Base-by-base conservation (phyloP, 768 basidiomycete genomes). In the Rhodocollybia butyracea region DNA sequence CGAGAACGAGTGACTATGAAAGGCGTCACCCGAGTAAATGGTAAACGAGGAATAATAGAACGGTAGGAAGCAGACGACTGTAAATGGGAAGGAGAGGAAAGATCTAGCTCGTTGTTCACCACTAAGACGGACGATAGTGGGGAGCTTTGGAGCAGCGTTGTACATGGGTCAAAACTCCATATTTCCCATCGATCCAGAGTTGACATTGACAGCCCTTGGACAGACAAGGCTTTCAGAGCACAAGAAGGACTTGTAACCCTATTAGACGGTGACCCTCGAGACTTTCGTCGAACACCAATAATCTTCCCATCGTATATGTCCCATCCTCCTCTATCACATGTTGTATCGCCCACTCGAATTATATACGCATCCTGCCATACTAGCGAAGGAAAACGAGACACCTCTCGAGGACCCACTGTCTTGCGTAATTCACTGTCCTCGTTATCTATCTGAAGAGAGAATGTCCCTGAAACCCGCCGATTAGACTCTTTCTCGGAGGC, bases 171-270 rank as follows among this genome's bases (percentile, higher is more conserved):
- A 61, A 89, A 86, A 36, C 75, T 78, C 91, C 91, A 94, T 27
- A 88, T 60, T 60, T 94, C 90, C 91, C 91, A 94, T 52, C 91
- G 75, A 55, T 91, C 88, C 38, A 93, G 68, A 24, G 84, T 85
- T 11, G 86, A 77, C 27, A 72, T 61, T 19, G 87, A 83, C 57
- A 92, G 68, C 13, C 87, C 88, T 32, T 70, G 64, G 13, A 63
- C 57, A 11, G 57, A 61, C 19, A 54, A 15, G 21, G 27, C 3
- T 11, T 38, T 43, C 12, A 42, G 22, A 15, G 43, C n/a, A 34
- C 19, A 19, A 24, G 56, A 7, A 8, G 39, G 46, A 47, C 46
- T 27, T 38, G 24, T 12, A 46, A 57, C 43, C 51, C 46, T 54
- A 27, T 30, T 42, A 5, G 43, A n/a, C 27, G 43, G 22, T 53